Conservation (phyloP, 345 rosid genomes). For the Citrus unshiu region DNA sequence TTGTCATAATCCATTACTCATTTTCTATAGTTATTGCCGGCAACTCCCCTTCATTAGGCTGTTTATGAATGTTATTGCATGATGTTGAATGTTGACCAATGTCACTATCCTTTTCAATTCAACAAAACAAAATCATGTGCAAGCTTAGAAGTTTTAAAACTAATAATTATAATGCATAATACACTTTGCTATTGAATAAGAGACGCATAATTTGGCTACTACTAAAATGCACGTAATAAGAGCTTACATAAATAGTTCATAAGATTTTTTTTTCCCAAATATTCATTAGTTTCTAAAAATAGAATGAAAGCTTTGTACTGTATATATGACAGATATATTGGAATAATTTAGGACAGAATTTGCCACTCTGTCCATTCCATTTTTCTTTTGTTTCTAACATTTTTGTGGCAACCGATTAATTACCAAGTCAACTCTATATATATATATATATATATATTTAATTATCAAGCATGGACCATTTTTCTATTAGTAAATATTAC, state of each 20-base stretch:
- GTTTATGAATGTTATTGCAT: not conserved
- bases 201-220: no score
- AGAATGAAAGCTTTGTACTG: not conserved
- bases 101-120: not conserved
- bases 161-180: no score
- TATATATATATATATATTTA: not conserved
- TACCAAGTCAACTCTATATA: constrained; percentile 2
- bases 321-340: no score
- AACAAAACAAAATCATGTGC: not conserved
- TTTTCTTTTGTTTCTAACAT: no score
- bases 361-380: not conserved
- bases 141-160: not conserved
- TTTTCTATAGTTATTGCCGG: not conserved
- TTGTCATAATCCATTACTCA: not conserved
- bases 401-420: not conserved
- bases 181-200: not conserved
- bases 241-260: not conserved
- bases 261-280: not conserved
- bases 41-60: not conserved
- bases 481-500: not conserved
- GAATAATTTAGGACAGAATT: not conserved
- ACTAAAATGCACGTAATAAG: no score
- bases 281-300: not conserved
- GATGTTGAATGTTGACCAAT: not conserved
- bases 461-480: constrained; percentile 27